A percentile compares a stretch with the other conserved stretches of the same genome.
These are phyloP conservation scores for Fragaria ananassa DNA, from an alignment of 306 rosid genomes.

Conservation along the genomic window DNA sequence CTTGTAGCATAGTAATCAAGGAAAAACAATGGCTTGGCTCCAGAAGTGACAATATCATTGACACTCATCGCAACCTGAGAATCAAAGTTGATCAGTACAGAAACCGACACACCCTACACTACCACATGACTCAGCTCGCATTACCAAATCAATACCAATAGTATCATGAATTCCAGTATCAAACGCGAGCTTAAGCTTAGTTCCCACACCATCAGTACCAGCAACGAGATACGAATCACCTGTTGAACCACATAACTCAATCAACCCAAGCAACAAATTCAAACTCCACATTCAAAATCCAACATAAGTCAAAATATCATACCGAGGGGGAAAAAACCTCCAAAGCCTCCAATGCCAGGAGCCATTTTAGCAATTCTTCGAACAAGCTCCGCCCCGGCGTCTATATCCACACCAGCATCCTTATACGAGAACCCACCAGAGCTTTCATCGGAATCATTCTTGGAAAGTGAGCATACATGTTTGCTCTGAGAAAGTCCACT, in stretches of 20 bases:
- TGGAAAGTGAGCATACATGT: conserved; percentile 23
- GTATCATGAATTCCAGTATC: conserved; percentile 89
- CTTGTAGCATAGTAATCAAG: conserved; percentile 95
- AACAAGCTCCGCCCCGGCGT: conserved; percentile 90
- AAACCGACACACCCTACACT: not conserved
- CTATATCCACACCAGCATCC: conserved; percentile 91
- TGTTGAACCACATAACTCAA: conserved; percentile 18
- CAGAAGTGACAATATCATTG: conserved; percentile 87
- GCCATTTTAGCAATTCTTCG: conserved; percentile 85
- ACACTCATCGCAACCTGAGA: conserved; percentile 96
- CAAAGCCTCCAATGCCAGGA: conserved; percentile 92
- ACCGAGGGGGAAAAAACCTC: conserved; percentile 89
- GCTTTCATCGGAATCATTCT: conserved; percentile 1
- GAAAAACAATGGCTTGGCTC: conserved; percentile 91
- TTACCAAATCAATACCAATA: conserved; percentile 93
- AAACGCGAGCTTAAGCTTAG: conserved; percentile 83
- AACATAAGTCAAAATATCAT: not conserved
- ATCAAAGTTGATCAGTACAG: not conserved
- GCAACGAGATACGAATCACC: conserved; percentile 88
- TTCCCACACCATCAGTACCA: conserved; percentile 95
- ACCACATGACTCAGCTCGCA: not conserved
- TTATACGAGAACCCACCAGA: conserved; percentile 60
- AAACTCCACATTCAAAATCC: not conserved
- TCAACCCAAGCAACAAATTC: conserved; percentile 8
- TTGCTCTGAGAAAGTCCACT: conserved; percentile 1